These are phyloP conservation scores for Trichoderma simmonsii DNA, from an alignment of 2,329 filamentous ascomycete species.

Conservation along the genomic window DNA sequence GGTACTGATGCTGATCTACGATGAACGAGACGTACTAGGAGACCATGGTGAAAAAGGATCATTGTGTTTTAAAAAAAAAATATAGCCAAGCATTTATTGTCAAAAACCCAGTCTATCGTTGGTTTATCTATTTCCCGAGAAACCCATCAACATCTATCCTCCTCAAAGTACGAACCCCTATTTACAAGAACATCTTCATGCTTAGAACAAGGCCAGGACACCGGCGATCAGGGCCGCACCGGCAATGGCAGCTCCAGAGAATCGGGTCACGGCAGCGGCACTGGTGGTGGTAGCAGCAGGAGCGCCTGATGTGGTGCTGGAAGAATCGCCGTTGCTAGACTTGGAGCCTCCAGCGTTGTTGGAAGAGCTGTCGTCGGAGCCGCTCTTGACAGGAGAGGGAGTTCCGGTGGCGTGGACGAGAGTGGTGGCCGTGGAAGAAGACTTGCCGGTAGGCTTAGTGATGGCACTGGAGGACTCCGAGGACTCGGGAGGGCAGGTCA, in stretches of 20 bases:
- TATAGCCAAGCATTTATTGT: conserved; percentile 10
- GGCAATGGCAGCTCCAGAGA: conserved; percentile 22
- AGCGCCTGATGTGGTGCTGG: conserved; percentile 3
- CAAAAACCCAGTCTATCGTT: conserved; percentile 14
- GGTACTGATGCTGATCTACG: not conserved
- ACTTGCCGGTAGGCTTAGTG: conserved; percentile 3
- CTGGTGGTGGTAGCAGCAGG: conserved; percentile 1
- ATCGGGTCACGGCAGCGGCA: conserved; percentile 3
- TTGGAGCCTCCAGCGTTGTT: conserved; percentile 8
- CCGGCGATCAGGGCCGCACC: conserved; percentile 21
- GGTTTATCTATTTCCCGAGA: conserved; percentile 7
- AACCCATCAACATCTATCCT: not conserved
- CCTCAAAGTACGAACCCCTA: not conserved
- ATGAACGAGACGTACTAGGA: not conserved
- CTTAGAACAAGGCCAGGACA: conserved; percentile 20
- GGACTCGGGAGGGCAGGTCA: conserved; percentile 48
- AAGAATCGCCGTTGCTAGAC: not conserved
- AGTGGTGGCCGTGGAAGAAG: conserved; percentile 7
- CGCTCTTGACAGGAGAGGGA: not conserved
- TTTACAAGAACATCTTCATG: conserved; percentile 5
- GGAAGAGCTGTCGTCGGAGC: not conserved
- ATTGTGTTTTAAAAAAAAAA: not conserved
- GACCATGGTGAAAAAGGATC: not conserved
- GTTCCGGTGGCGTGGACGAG: conserved; percentile 12
- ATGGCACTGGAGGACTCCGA: conserved; percentile 19